Evolutionary conservation across 2,329 filamentous ascomycete species (phyloP).

Genomic region (Exophiala bonariae): DNA sequence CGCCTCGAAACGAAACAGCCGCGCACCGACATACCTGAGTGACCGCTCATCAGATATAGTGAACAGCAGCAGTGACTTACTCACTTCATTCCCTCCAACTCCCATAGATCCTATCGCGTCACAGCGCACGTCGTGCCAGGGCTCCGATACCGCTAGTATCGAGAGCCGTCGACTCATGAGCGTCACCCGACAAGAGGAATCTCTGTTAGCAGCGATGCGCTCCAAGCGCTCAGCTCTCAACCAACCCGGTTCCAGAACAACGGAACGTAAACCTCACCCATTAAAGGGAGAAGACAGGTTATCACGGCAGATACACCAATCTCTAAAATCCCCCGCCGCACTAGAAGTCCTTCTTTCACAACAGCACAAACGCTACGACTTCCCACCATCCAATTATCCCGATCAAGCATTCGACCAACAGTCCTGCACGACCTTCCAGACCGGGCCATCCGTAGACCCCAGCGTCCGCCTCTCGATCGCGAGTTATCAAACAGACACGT

Average conservation of each 20-base stretch:
- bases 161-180: constrained; percentile 49
- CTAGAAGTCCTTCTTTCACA: constrained; percentile 5
- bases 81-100: constrained; percentile 23
- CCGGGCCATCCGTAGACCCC: constrained; percentile 17
- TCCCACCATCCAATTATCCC: constrained; percentile 3
- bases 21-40: constrained; percentile 17
- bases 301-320: neutral
- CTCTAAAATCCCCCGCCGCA: neutral
- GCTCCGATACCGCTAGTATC: constrained; percentile 26
- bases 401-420: constrained; percentile 17
- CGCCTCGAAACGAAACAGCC: constrained; percentile 1
- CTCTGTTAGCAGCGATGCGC: constrained; percentile 52
- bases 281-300: constrained; percentile 5
- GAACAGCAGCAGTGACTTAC: constrained; percentile 18
- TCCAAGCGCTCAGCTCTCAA: constrained; percentile 46
- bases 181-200: constrained; percentile 55
- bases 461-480: constrained; percentile 23
- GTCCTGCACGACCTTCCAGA: constrained; percentile 26
- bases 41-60: constrained; percentile 15
- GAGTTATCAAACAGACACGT: constrained; percentile 22
- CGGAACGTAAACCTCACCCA: constrained; percentile 30
- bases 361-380: constrained; percentile 1
- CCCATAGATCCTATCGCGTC: constrained; percentile 16
- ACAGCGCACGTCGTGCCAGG: constrained; percentile 16
- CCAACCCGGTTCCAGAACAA: constrained; percentile 34